Base-by-base conservation (phyloP, 2,329 filamentous ascomycete species). In the Xylaria sp. region DNA sequence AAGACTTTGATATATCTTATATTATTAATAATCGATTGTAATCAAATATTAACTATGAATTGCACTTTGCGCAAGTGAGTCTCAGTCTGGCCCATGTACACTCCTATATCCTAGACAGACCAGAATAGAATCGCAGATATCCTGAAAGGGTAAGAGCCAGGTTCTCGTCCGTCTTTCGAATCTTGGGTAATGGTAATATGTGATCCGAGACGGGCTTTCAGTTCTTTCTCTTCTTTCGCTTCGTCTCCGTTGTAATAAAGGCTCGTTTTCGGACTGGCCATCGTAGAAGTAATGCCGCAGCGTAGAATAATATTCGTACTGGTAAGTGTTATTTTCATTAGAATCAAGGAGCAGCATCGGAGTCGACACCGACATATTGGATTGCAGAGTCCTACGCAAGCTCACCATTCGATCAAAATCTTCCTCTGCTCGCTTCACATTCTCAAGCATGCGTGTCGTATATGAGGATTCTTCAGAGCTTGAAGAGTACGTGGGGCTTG, bases 401-500 rank as follows among this genome's bases (percentile, higher is more conserved):
- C 68, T 69, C 64, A 71, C 18, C 1, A 31, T 52, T 9, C 55
- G 58, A 37, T 66, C 56, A 9, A 68, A 60, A 1, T 59, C 8
- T 34, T 72, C 52, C 15, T 63, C 15, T 13, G 70, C 15, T 13
- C 25, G 46, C 41, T 31, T 50, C 15, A 57, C 34, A 5, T 34
- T 37, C 10, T 6, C 51, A 4, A 66, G 54, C 46, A 65, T 58
- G 13, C 34, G 61, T 6, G 31, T 62, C 7, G 67, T 66, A 31
- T 69, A 56, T 28, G 28, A 28, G 13, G 67, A 71, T 13, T 68
- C 61, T 7, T 48, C 48, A 0, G 70, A 72, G 39, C 61, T 58
- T 0, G 69, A 67, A 10, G 73, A 75, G 10, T 60, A 71, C 15
- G 12, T 0, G 37, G 25, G 39, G 44, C 63, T 44, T 28, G 25